phyloP scores from a whole-genome alignment of 1,284 basidiomycete genomes.

The Psilocybe mexicana region DNA sequence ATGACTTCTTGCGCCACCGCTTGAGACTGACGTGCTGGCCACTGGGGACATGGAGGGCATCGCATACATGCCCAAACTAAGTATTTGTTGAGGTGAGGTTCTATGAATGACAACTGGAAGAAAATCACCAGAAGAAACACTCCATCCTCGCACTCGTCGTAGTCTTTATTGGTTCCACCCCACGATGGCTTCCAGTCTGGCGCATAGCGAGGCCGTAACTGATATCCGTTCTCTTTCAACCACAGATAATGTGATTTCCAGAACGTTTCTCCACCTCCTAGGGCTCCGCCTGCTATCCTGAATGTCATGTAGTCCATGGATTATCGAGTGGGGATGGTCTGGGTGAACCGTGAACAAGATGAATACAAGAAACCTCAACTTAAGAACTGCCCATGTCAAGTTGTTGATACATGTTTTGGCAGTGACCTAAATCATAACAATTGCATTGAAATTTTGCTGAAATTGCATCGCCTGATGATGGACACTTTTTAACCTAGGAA shows the following conservation, averaged over 20 bases:
- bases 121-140: background rate
- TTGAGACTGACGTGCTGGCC: conserved; percentile 14
- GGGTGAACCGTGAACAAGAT: too few relatives aligned
- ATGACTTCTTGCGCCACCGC: background rate
- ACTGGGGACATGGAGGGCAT: conserved; percentile 14
- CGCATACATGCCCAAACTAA: conserved; percentile 8
- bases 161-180: conserved; percentile 7
- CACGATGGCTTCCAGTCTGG: conserved; percentile 40
- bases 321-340: too few relatives aligned
- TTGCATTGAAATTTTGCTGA: too few relatives aligned
- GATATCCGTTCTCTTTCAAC: conserved; percentile 33
- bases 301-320: too few relatives aligned
- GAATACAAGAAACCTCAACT: too few relatives aligned
- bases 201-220: conserved; percentile 35
- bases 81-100: background rate
- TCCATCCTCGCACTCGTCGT: conserved; percentile 5
- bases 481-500: too few relatives aligned
- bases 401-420: too few relatives aligned
- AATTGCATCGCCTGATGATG: too few relatives aligned
- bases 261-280: background rate
- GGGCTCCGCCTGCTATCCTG: too few relatives aligned
- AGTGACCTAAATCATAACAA: too few relatives aligned
- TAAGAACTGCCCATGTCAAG: too few relatives aligned
- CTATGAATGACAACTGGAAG: background rate
- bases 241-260: conserved; percentile 18